These are phyloP conservation scores for Trichoderma arundinaceum DNA, from an alignment of 2,329 filamentous ascomycete genomes.

Conservation along the genomic window DNA sequence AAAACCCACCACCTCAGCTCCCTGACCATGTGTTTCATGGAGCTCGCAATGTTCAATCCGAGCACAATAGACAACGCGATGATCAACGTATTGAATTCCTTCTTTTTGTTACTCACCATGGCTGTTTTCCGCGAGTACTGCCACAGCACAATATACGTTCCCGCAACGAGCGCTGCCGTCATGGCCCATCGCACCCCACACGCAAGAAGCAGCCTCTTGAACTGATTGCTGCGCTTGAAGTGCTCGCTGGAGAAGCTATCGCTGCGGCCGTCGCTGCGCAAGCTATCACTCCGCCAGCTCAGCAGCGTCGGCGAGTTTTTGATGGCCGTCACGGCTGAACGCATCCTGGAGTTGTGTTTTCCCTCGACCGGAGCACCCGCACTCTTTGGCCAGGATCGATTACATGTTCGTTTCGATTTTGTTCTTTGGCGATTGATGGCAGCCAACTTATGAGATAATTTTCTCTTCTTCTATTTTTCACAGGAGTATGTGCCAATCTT, in stretches of 20 bases:
- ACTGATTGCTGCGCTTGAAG: conserved; percentile 35
- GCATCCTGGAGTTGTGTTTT: conserved; percentile 17
- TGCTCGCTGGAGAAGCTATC: conserved; percentile 36
- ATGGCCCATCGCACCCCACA: conserved; percentile 40
- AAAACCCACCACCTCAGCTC: conserved; percentile 56
- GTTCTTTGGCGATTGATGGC: neutral
- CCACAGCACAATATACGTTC: conserved; percentile 41
- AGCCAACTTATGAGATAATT: conserved; percentile 1
- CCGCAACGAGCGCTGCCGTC: conserved; percentile 40
- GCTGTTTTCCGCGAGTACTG: conserved; percentile 40
- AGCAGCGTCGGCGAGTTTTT: conserved; percentile 18
- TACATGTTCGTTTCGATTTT: conserved; percentile 20
- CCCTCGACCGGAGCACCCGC: conserved; percentile 10
- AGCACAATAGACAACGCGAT: conserved; percentile 51
- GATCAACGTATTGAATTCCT: conserved; percentile 52
- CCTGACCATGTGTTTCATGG: conserved; percentile 51
- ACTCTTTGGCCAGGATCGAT: conserved; percentile 8
- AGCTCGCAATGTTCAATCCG: conserved; percentile 50
- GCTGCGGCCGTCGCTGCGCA: conserved; percentile 32
- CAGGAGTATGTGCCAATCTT: neutral
- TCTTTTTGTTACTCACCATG: conserved; percentile 45
- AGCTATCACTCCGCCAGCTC: conserved; percentile 32
- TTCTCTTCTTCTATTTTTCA: neutral
- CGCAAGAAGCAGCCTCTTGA: conserved; percentile 33
- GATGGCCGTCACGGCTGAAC: conserved; percentile 3